Evolutionary conservation across 805 yeast species (phyloP), one percentile per base, ranked within the genome.

Genomic region (Kuraishia molischiana): DNA sequence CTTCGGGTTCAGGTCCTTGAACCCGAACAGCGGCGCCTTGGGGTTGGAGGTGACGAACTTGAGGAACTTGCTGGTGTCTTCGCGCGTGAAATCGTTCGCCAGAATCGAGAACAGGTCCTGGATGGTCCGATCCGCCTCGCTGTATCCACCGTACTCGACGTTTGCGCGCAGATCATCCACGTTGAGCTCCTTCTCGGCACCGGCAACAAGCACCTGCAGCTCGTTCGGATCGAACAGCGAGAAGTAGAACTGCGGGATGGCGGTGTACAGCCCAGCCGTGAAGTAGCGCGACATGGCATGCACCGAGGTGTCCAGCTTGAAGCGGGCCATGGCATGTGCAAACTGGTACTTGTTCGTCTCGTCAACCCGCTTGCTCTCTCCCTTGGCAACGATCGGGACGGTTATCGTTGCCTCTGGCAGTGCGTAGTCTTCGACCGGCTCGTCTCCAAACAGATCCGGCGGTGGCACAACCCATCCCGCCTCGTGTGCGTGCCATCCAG

Each of bases 21-120:
- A 90, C 0, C 98, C 98, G 19, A 85, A 66, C 30, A 92, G 63
- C 1, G 98, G 98, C 0, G 95, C 95, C 42, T 89, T 71, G 1
- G 95, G 80, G 1, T 86, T 95, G 0, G 96, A 83, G 0, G 97
- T 92, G 20, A 85, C 96, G 62, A 90, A 92, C 53, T 85, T 85
- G 20, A 92, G 59, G 39, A 92, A 70, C 36, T 73, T 71, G 17
- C 75, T 66, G 43, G 76, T 66, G 39, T 86, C 85, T n/a, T 67
- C 69, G 2, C 71, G 62, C 2, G 66, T 53, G 68, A 86, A 72
- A 42, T 85, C 95, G 19, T 42, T 24, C 3, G 63, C 64, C 4
- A 92, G 64, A 4, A 86, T 77, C 41, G 78, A 77, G 89, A 95
- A 87, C 45, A 92, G 74, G 41, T 73, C 61, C 14, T 41, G 41